Percentiles rank a stretch among this genome's conserved stretches.
phyloP scores from a whole-genome alignment of 2,329 filamentous ascomycete genomes.

The Fusarium sp. region DNA sequence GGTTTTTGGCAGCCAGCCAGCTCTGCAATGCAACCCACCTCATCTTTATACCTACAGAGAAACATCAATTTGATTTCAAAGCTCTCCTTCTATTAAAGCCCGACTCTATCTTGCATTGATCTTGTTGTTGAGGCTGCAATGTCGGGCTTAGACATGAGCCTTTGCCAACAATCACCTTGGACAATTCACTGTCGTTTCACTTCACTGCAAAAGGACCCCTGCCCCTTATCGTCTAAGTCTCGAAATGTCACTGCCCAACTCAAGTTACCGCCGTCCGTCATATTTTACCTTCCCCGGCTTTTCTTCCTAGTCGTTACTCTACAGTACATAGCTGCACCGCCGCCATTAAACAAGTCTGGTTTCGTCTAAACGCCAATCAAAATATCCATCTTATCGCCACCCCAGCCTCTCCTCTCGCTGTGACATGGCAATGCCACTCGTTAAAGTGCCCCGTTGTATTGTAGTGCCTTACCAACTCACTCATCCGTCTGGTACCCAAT shows the following conservation, averaged over 20 bases:
- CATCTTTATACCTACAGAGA: background rate
- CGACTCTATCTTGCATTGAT: conserved; percentile 19
- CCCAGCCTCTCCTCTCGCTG: conserved; percentile 19
- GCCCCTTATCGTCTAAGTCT: background rate
- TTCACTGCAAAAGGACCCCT: conserved; percentile 8
- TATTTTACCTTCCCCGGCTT: conserved; percentile 16
- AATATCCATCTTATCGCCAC: conserved; percentile 25
- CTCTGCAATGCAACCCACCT: conserved; percentile 19
- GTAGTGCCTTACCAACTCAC: conserved; percentile 32
- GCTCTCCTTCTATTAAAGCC: conserved; percentile 3
- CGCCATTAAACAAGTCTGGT: conserved; percentile 15
- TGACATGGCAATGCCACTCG: conserved; percentile 26
- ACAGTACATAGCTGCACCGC: too few species aligned
- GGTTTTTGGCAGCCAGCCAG: conserved; percentile 25
- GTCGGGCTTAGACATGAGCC: conserved; percentile 5
- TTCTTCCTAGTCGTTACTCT: conserved; percentile 18
- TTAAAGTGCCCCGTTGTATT: conserved; percentile 11
- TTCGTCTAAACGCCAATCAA: conserved; percentile 17
- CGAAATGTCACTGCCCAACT: conserved; percentile 35
- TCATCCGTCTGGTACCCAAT: conserved; percentile 36
- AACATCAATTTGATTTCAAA: conserved; percentile 11
- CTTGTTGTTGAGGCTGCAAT: conserved; percentile 13
- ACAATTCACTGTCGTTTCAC: background rate
- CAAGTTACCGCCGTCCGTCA: conserved; percentile 32
- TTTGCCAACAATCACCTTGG: conserved; percentile 2